phyloP scores from a whole-genome alignment of 2,329 filamentous ascomycete species.

The Colletotrichum lentis region DNA sequence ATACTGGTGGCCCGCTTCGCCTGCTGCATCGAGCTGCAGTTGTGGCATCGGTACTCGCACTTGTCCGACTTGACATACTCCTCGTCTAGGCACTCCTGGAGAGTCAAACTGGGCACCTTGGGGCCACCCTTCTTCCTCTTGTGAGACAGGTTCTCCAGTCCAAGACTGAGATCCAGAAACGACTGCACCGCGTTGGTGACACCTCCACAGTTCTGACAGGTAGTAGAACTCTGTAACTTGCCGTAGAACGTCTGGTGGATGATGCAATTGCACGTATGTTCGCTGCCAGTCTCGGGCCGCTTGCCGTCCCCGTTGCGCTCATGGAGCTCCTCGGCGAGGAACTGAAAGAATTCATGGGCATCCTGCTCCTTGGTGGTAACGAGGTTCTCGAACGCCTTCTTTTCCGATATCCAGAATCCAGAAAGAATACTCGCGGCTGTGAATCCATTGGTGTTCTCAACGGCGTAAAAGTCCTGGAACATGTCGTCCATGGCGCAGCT shows the following conservation, averaged over 20 bases:
- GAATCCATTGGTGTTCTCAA: constrained; percentile 86
- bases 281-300: constrained; percentile 65
- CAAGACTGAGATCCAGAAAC: constrained; percentile 88
- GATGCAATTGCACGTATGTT: constrained; percentile 82
- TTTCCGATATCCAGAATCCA: constrained; percentile 87
- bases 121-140: constrained; percentile 67
- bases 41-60: constrained; percentile 87
- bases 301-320: constrained; percentile 78
- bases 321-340: constrained; percentile 90
- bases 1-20: constrained; percentile 86
- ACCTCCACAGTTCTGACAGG: constrained; percentile 86
- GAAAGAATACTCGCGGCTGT: constrained; percentile 89
- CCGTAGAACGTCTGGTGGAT: constrained; percentile 96
- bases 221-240: constrained; percentile 88
- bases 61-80: constrained; percentile 89
- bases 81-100: constrained; percentile 80
- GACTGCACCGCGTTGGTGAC: constrained; percentile 85
- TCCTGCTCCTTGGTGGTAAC: constrained; percentile 96
- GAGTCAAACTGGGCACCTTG: constrained; percentile 59
- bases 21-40: constrained; percentile 78
- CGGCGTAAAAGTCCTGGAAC: constrained; percentile 74
- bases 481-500: constrained; percentile 78
- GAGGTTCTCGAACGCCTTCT: constrained; percentile 74
- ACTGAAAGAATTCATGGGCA: constrained; percentile 96
- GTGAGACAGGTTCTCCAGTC: constrained; percentile 78